Evolutionary conservation across 1,139 yeast species (phyloP).

Genomic region (Candida labiduridarum): DNA sequence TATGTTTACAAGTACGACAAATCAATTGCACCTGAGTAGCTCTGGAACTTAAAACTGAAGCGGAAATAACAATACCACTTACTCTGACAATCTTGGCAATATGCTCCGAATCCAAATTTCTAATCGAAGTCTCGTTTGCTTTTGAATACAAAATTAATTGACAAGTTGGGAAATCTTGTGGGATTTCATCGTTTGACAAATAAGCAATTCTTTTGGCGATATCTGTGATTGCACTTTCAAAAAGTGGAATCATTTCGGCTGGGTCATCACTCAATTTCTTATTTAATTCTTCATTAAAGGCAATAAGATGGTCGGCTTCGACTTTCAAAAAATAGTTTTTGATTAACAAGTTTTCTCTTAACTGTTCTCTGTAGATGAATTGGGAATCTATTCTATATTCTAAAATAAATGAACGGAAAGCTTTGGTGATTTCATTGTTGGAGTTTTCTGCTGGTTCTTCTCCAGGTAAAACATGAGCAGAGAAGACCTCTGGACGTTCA

Average conservation of each 20-base stretch:
- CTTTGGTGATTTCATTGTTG: constrained; percentile 74
- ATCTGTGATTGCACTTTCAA: constrained; percentile 87
- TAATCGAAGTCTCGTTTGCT: constrained; percentile 71
- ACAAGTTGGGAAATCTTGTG: constrained; percentile 70
- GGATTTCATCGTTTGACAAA: constrained; percentile 57
- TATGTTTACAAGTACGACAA: constrained; percentile 87
- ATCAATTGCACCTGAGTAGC: constrained; percentile 84
- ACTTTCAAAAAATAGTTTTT: constrained; percentile 75
- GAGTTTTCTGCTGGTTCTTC: constrained; percentile 69
- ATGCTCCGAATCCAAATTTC: constrained; percentile 84
- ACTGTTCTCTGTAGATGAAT: constrained; percentile 88
- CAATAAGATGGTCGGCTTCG: constrained; percentile 81
- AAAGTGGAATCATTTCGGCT: constrained; percentile 81
- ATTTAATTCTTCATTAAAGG: constrained; percentile 86
- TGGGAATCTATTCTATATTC: constrained; percentile 84
- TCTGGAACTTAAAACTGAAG: constrained; percentile 85
- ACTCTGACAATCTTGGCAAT: constrained; percentile 88
- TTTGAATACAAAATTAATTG: constrained; percentile 79
- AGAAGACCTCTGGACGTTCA: constrained; percentile 78
- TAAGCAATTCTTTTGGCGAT: constrained; percentile 82
- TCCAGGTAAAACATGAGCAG: constrained; percentile 88
- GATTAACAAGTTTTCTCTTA: constrained; percentile 82
- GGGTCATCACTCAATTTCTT: constrained; percentile 87
- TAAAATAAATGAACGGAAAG: constrained; percentile 79
- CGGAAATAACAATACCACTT: constrained; percentile 91